Evolutionary conservation across 495 filamentous ascomycete genomes (phyloP), one percentile per base, ranked within the genome.

Genomic region (Amorphotheca resinae): DNA sequence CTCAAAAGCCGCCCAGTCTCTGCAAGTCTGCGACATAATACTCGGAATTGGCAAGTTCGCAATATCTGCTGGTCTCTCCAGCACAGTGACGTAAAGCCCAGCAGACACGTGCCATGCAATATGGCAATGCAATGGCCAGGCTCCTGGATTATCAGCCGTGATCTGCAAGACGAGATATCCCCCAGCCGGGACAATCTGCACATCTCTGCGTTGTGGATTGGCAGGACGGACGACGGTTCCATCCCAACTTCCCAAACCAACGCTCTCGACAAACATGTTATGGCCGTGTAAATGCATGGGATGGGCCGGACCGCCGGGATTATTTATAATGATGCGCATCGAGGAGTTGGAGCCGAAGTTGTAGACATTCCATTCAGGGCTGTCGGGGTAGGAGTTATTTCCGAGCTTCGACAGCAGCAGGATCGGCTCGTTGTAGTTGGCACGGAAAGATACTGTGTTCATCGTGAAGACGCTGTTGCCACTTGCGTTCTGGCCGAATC

Each of bases 111-210:
- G 72, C 73, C 70, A 76, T 9, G 70, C 67, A 22, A 74, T 63
- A 59, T 76, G 70, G 52, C 69, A 76, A 56, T 76, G 72, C 46
- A 77, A 65, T 1, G 70, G 64, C 74, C 74, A 79, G 22, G 69
- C 56, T 9, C 72, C 73, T 0, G 73, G 66, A 42, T 71, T 77
- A 43, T 77, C 71, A 2, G 69, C 66, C 55, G 67, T 51, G 51
- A 77, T 74, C 11, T 61, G 70, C 1, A 79, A 54, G 6, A 74
- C 59, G 25, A 72, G 36, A 52, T 65, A 58, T 0, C 69, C 73
- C 20, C 14, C 9, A 2, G 16, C 34, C 4, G 45, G 46, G 0
- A 84, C 48, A 44, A 77, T 53, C 0, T 72, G 73, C 1, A 70
- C 71, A 47, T 84, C 79, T n/a, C 79, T 61, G 1, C 78, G 65